Evolutionary conservation across 805 yeast genomes (phyloP), one percentile per base, ranked within the genome.

Genomic region (Kodamaea laetipori): DNA sequence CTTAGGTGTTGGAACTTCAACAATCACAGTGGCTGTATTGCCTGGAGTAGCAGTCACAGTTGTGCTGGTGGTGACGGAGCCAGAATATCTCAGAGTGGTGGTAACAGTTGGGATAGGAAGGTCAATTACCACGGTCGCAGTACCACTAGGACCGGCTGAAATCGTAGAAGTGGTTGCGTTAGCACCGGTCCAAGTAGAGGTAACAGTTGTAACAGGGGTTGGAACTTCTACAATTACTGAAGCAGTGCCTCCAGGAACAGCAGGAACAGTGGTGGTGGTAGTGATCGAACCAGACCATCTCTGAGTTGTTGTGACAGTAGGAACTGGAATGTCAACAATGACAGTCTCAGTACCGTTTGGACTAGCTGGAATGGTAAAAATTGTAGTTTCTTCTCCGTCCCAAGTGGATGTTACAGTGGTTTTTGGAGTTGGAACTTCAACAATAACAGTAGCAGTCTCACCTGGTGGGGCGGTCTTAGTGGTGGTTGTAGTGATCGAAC

Each of bases 1-100:
- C 3, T 48, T 45, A 16, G 57, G 50, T 12, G 51, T 43, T 16
- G 57, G 57, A n/a, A 47, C 51, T 12, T 51, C 48, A 8, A 49
- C 45, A 21, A 47, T 36, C n/a, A 45, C 50, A 23, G 53, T 50
- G 33, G 21, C 44, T 8, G 37, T 43, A 8, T 41, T 41, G 26
- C 44, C 45, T 17, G 50, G 32, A 27, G 38, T 23, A 8, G 43
- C 52, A 1, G 57, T 56, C 2, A 37, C 39, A 26, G 48, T 34
- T 8, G 30, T 36, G 30, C 28, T 36, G 4, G 30, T 25, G 32
- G 33, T 26, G 5, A 9, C 11, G 33, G 23, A 28, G 18, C 42
- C 44, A 17, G 46, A 25, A 50, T 26, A 33, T 6, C 48, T 40
- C 7, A 44, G 24, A 32, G 38, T 11, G 9, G 38, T 21, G 7